Evolutionary conservation across 169 alveolate species (phyloP).

Genomic region (Eimeria acervulina): DNA sequence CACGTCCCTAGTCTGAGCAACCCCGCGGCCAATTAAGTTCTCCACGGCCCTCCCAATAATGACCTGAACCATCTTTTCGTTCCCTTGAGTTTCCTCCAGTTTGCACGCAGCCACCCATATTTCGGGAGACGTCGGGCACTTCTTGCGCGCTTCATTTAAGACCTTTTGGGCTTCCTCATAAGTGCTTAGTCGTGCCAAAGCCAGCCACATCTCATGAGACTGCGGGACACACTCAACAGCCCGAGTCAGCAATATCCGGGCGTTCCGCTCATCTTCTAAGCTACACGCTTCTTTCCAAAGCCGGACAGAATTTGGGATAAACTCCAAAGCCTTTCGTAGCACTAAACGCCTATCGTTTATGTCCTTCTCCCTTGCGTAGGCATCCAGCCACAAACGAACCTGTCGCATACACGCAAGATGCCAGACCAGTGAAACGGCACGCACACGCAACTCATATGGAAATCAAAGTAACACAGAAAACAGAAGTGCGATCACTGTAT

Average conservation of each 20-base stretch:
- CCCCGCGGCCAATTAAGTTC: constrained; percentile 86
- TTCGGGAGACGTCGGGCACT: constrained; percentile 97
- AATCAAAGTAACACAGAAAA: background rate
- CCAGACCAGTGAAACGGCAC: background rate
- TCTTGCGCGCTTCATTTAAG: constrained; percentile 98
- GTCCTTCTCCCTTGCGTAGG: constrained; percentile 96
- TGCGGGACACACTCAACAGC: constrained; percentile 99
- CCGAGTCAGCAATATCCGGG: constrained; percentile 95
- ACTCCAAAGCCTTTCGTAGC: constrained; percentile 97
- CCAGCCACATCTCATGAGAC: constrained; percentile 98
- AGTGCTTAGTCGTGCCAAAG: constrained; percentile 97
- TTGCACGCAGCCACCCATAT: constrained; percentile 98
- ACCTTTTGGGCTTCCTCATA: constrained; percentile 98
- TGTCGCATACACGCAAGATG: background rate
- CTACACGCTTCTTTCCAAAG: constrained; percentile 99
- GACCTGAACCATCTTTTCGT: constrained; percentile 86
- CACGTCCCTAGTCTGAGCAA: constrained; percentile 86
- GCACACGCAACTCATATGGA: background rate
- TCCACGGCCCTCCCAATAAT: constrained; percentile 86
- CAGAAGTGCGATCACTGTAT: background rate
- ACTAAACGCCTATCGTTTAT: constrained; percentile 93
- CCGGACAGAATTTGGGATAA: constrained; percentile 97
- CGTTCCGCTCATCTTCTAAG: constrained; percentile 96
- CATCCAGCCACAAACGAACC: constrained; percentile 98
- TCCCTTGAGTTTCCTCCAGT: constrained; percentile 96